Evolutionary conservation across 2,329 filamentous ascomycete genomes (phyloP), one percentile per base, ranked within the genome.

Genomic region (Zarea fungicola): DNA sequence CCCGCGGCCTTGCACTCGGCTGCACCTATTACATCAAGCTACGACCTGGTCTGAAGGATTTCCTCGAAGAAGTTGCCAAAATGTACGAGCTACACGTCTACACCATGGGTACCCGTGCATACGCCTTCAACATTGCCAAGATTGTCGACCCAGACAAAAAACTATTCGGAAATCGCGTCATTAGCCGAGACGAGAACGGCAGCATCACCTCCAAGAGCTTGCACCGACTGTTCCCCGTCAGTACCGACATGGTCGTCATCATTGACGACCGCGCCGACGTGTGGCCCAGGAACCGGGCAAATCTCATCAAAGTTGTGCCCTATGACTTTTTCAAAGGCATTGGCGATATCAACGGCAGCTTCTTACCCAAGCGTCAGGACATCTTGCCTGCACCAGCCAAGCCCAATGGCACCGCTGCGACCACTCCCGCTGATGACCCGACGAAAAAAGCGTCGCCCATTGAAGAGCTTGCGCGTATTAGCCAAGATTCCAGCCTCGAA

Each of bases 311-410:
- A 64, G 93, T 99, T 28, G 84, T 84, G 1, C 89, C 92, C 0
- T 99, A 96, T 65, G 92, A 97, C 65, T 99, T 99, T 69, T 99
- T 97, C 71, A 89, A 95, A 50, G 93, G 93, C 14, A 96, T 96
- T 54, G 93, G 93, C 54, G 93, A 99, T 66, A 99, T 99, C 74
- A 99, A 99, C 71, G 95, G 92, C 11, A 96, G 89, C 63, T 99
- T 97, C 63, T 68, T 99, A 45, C 93, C 93, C 0, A 95, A 95
- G 66, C 83, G 78, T 51, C 68, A 78, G 57, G 75, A 84, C 59
- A 66, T 79, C 22, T 53, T 78, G 6, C 66, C 71, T 0, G 57
- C 60, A 2, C 50, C 52, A 9, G 47, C 55, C 19, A 64, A 58
- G 49, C 35, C 56, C 21, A 62, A 60, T 39, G 58, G 56, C 28